Conservation (phyloP, 805 yeast species). For the Candida quercuum region DNA sequence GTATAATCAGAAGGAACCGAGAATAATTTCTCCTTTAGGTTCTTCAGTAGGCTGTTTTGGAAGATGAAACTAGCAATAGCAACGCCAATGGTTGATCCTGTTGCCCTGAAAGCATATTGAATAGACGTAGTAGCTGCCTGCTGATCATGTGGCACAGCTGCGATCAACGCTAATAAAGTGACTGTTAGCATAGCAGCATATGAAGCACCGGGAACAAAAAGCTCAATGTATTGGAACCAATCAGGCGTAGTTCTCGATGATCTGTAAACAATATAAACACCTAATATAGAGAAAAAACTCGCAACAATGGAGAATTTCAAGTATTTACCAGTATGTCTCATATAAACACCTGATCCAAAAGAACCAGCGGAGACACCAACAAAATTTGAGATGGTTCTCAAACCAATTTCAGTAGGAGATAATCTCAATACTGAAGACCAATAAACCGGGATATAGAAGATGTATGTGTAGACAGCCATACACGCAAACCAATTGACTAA, state of each 20-base stretch:
- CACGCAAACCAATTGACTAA: constrained; percentile 63
- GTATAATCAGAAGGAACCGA: constrained; percentile 14
- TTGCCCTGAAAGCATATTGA: constrained; percentile 81
- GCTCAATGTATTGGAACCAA: constrained; percentile 36
- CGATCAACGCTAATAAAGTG: constrained; percentile 67
- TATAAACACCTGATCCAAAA: constrained; percentile 57
- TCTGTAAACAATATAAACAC: constrained; percentile 33
- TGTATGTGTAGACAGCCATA: constrained; percentile 57
- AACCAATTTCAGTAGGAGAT: constrained; percentile 52
- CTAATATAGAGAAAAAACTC: constrained; percentile 40
- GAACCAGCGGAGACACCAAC: constrained; percentile 66
- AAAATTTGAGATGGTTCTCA: constrained; percentile 53
- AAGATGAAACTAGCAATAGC: constrained; percentile 63
- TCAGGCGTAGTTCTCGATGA: constrained; percentile 21
- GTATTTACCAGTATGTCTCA: constrained; percentile 65
- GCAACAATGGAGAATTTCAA: constrained; percentile 38
- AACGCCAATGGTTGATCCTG: constrained; percentile 84
- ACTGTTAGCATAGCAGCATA: constrained; percentile 66
- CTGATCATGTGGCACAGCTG: constrained; percentile 60
- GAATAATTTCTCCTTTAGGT: constrained; percentile 23
- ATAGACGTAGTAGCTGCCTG: constrained; percentile 89
- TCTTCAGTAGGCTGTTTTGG: constrained; percentile 38
- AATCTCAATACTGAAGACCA: constrained; percentile 49
- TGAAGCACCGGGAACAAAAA: constrained; percentile 57
- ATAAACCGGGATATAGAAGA: constrained; percentile 70